Percentiles rank a stretch among this genome's conserved stretches.
Conservation (phyloP, 345 rosid genomes). For the Raphanus raphanistrum region DNA sequence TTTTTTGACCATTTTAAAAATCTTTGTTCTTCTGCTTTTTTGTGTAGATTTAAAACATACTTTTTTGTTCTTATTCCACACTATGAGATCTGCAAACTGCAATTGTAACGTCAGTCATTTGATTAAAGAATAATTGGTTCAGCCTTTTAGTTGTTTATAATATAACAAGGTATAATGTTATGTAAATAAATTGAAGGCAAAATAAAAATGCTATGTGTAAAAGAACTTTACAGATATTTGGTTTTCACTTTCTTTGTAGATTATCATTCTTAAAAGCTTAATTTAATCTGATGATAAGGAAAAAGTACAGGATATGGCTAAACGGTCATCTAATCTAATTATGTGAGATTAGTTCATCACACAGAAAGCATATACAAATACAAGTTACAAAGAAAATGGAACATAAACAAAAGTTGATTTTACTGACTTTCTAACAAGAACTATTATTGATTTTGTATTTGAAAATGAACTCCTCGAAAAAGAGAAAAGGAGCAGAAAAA, state of each 20-base stretch:
- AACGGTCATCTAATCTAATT: background rate
- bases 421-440: background rate
- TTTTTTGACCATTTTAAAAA: background rate
- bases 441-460: background rate
- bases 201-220: background rate
- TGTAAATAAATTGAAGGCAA: background rate
- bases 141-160: slow-evolving; percentile 16
- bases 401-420: background rate
- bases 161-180: background rate
- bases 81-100: slow-evolving; percentile 37
- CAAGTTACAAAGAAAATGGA: background rate
- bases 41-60: slow-evolving; percentile 14
- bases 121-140: slow-evolving; percentile 8
- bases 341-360: background rate
- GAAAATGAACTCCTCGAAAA: slow-evolving; percentile 24
- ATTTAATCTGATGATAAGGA: background rate
- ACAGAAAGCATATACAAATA: background rate
- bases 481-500: slow-evolving; percentile 23
- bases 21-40: slow-evolving; percentile 12
- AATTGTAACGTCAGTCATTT: slow-evolving; percentile 29
- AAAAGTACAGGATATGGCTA: background rate
- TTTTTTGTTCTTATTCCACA: slow-evolving; percentile 39
- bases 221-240: background rate
- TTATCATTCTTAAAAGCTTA: background rate
- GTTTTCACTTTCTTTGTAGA: background rate